These are phyloP conservation scores for Oropetium thomaeum DNA, from an alignment of 176 grass and related monocot genomes.

Conservation along the genomic window DNA sequence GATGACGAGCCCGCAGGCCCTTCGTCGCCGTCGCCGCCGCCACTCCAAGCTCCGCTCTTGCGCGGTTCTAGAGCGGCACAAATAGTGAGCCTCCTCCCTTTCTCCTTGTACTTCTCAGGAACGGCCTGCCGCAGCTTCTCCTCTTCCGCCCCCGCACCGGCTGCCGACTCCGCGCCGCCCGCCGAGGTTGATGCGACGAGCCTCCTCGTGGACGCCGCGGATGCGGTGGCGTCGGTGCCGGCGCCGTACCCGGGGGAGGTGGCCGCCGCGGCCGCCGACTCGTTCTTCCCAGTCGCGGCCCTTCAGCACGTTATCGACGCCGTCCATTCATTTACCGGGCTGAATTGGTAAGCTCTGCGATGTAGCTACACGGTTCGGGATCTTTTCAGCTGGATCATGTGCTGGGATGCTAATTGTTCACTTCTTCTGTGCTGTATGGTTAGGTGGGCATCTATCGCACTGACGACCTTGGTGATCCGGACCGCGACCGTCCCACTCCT, in stretches of 20 bases:
- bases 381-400: slow-evolving; percentile 17
- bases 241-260: slow-evolving; percentile 83
- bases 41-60: slow-evolving; percentile 6
- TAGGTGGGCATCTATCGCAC: slow-evolving; percentile 86
- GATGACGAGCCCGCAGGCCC: slow-evolving; percentile 31
- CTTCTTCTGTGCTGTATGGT: slow-evolving; percentile 27
- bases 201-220: slow-evolving; percentile 41
- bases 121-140: slow-evolving; percentile 35
- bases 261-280: slow-evolving; percentile 73
- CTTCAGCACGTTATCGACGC: slow-evolving; percentile 86
- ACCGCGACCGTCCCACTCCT: slow-evolving; percentile 57
- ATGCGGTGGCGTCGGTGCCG: slow-evolving; percentile 40
- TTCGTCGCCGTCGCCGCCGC: not conserved
- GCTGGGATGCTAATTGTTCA: slow-evolving; percentile 10
- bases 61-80: slow-evolving; percentile 20
- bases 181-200: slow-evolving; percentile 38
- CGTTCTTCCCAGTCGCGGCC: slow-evolving; percentile 59
- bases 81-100: slow-evolving; percentile 25
- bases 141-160: slow-evolving; percentile 26
- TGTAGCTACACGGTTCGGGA: slow-evolving; percentile 2
- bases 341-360: slow-evolving; percentile 69
- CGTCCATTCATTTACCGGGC: slow-evolving; percentile 64
- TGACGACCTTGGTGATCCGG: slow-evolving; percentile 84
- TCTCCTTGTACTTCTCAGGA: slow-evolving; percentile 26
- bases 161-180: not conserved